Conservation (phyloP, 257 asterid genomes). For the Rauvolfia tetraphylla region DNA sequence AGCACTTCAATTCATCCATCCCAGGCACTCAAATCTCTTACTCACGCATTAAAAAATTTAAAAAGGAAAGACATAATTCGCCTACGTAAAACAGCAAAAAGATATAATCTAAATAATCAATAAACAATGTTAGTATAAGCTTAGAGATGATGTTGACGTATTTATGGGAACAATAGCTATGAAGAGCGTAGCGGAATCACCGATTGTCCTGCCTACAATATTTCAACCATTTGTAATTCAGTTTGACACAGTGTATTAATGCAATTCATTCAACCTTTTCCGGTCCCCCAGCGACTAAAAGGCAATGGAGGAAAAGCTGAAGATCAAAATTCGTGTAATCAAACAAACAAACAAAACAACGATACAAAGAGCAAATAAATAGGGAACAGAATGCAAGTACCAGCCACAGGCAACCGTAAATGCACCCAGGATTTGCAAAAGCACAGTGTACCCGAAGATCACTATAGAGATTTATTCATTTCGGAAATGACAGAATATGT, state of each 20-base stretch:
- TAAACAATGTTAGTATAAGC: not conserved
- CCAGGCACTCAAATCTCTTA: no score
- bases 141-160: not conserved
- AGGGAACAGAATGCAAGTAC: not conserved
- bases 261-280: not conserved
- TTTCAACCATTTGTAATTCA: not conserved
- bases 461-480: not conserved
- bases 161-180: not conserved
- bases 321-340: not conserved
- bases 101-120: not conserved
- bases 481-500: not conserved
- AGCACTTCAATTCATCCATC: not conserved
- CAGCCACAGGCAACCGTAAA: not conserved
- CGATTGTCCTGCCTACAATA: not conserved
- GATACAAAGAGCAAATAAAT: not conserved
- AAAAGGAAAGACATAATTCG: not conserved
- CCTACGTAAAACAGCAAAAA: not conserved
- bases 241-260: not conserved
- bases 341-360: not conserved
- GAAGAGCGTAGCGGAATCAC: not conserved
- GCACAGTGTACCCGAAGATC: not conserved
- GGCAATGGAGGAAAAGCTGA: no score
- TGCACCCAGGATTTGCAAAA: not conserved
- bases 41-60: no score
- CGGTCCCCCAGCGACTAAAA: no score